Percentiles rank a stretch among this genome's conserved stretches.
Conservation (phyloP, 345 rosid species). For the Eucalyptus marginata region DNA sequence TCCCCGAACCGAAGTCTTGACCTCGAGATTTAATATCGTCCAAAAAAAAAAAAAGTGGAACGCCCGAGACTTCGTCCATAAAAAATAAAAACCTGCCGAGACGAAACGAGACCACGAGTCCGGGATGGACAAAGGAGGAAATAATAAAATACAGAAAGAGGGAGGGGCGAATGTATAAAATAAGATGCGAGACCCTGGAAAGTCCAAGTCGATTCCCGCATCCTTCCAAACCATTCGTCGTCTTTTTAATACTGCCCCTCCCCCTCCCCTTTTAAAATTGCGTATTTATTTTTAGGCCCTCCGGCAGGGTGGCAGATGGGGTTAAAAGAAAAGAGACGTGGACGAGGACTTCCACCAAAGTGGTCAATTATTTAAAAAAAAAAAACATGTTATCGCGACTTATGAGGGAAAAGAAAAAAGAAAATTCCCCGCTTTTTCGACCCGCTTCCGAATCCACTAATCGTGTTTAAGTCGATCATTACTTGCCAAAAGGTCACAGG, state of each 20-base stretch:
- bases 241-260: not conserved
- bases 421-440: not conserved
- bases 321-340: not conserved
- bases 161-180: not conserved
- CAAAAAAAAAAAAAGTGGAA: not conserved
- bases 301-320: not conserved
- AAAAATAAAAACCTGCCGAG: not conserved
- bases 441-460: constrained; percentile 4
- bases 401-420: not conserved
- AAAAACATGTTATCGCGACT: not conserved
- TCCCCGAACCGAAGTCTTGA: constrained; percentile 12
- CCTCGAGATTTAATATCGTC: not conserved
- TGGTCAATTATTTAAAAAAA: not conserved
- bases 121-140: not conserved
- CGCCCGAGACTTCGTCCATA: not conserved
- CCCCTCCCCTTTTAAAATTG: not conserved
- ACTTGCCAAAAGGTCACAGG: constrained; percentile 29
- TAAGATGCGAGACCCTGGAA: not conserved
- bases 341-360: not conserved
- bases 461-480: constrained; percentile 13
- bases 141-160: not conserved
- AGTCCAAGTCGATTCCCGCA: constrained; percentile 25
- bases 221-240: constrained; percentile 7
- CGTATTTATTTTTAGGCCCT: not conserved
- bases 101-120: not conserved